phyloP scores from a whole-genome alignment of 164 flowering plant species.

The Macadamia tetraphylla region DNA sequence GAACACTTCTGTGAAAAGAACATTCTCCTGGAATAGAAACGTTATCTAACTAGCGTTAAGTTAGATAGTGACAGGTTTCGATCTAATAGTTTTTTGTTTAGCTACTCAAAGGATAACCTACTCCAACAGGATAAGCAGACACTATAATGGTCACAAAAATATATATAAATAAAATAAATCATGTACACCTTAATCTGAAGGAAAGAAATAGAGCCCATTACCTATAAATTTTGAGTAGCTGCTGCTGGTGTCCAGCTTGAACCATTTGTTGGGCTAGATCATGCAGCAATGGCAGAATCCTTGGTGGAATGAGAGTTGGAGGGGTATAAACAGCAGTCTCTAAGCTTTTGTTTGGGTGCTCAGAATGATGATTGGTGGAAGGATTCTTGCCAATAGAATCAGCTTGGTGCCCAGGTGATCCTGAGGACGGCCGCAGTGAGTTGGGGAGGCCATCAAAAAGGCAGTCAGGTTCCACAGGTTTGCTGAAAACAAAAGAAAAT shows the following conservation, averaged over 20 bases:
- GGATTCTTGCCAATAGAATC: slow-evolving; percentile 35
- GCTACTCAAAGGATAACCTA: no score
- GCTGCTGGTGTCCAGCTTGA: slow-evolving; percentile 75
- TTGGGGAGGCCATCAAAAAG: slow-evolving; percentile 89
- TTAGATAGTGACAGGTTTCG: no score
- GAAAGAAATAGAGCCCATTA: slow-evolving; percentile 10
- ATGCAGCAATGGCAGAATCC: slow-evolving; percentile 81
- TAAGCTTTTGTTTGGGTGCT: slow-evolving; percentile 33
- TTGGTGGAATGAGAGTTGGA: slow-evolving; percentile 83
- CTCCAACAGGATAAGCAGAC: no score
- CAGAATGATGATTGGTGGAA: slow-evolving; percentile 26
- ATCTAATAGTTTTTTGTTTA: no score
- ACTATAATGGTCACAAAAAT: no score
- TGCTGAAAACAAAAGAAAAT: slow-evolving; percentile 48
- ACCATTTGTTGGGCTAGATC: slow-evolving; percentile 83
- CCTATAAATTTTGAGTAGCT: slow-evolving; percentile 70
- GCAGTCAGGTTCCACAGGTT: slow-evolving; percentile 91
- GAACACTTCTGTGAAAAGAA: no score
- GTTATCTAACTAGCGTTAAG: no score
- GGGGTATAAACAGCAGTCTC: slow-evolving; percentile 63
- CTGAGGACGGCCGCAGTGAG: slow-evolving; percentile 61
- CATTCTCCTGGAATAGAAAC: no score
- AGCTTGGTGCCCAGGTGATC: slow-evolving; percentile 46
- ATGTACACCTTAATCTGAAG: not conserved
- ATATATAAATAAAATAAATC: not conserved